These are phyloP conservation scores for Alternaria viburni DNA, from an alignment of 2,329 filamentous ascomycete genomes.

Conservation along the genomic window DNA sequence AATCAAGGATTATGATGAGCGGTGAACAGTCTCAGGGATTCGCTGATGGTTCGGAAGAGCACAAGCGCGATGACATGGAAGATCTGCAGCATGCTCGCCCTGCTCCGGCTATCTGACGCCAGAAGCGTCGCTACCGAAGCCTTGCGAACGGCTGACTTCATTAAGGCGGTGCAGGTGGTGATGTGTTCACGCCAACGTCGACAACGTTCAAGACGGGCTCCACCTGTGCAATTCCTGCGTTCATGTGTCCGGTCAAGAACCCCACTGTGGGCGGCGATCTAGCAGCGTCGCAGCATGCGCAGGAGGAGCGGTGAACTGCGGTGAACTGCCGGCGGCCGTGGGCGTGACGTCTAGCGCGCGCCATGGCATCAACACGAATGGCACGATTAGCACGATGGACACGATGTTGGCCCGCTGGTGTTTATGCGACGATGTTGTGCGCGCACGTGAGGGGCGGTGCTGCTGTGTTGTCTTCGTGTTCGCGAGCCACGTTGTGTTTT, in stretches of 20 bases:
- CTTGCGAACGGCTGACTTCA: slow-evolving; percentile 47
- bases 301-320: slow-evolving; percentile 43
- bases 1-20: slow-evolving; percentile 40
- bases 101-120: slow-evolving; percentile 46
- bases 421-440: slow-evolving; percentile 25
- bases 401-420: slow-evolving; percentile 25
- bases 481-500: slow-evolving; percentile 39
- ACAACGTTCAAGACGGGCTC: slow-evolving; percentile 16
- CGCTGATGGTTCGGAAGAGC: slow-evolving; percentile 35
- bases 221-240: slow-evolving; percentile 17
- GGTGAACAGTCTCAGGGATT: slow-evolving; percentile 50
- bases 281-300: slow-evolving; percentile 21
- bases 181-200: slow-evolving; percentile 43
- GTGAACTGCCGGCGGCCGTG: slow-evolving; percentile 42
- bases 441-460: slow-evolving; percentile 40
- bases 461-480: slow-evolving; percentile 37
- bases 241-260: slow-evolving; percentile 21
- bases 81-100: slow-evolving; percentile 49
- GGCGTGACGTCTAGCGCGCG: slow-evolving; percentile 31
- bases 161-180: slow-evolving; percentile 44
- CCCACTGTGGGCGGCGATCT: slow-evolving; percentile 21
- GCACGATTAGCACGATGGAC: background rate
- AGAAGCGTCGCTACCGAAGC: slow-evolving; percentile 44
- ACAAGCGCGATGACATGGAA: slow-evolving; percentile 50
- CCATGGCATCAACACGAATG: slow-evolving; percentile 3